A percentile compares a stretch with the other conserved stretches of the same genome.
Conservation (phyloP, 2,329 filamentous ascomycete genomes). For the Cladosporium sp. region DNA sequence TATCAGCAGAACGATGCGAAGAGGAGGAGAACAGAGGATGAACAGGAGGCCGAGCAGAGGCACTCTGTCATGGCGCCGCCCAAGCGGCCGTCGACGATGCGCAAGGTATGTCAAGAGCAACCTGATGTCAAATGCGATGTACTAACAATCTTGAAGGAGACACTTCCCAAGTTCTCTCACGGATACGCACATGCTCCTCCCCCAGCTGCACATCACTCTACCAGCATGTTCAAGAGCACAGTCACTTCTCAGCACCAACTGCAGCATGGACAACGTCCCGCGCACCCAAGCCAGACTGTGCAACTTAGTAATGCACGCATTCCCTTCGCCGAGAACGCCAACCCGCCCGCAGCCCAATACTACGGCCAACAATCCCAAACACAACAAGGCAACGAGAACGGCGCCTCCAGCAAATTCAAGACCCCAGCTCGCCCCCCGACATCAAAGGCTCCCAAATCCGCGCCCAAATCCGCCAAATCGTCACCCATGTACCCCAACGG, state of each 20-base stretch:
- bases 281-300: constrained; percentile 76
- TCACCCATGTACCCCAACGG: constrained; percentile 86
- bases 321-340: constrained; percentile 73
- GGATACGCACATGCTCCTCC: constrained; percentile 60
- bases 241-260: constrained; percentile 64
- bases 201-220: constrained; percentile 45
- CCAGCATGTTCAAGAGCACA: constrained; percentile 59
- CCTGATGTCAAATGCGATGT: background rate
- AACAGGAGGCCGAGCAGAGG: constrained; percentile 56
- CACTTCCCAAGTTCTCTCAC: constrained; percentile 55
- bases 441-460: constrained; percentile 32
- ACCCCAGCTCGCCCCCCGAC: constrained; percentile 59
- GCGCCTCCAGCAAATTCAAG: constrained; percentile 51
- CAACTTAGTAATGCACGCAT: constrained; percentile 86
- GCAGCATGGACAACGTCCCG: constrained; percentile 51
- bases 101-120: constrained; percentile 57
- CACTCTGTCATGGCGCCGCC: constrained; percentile 75
- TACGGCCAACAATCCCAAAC: constrained; percentile 17
- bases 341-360: constrained; percentile 34
- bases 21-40: constrained; percentile 72
- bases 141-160: constrained; percentile 46
- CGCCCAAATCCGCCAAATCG: constrained; percentile 60
- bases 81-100: constrained; percentile 72
- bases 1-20: constrained; percentile 69
- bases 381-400: constrained; percentile 20